Conservation (phyloP, 73 alveolate species). For the Paramecium bursaria region DNA sequence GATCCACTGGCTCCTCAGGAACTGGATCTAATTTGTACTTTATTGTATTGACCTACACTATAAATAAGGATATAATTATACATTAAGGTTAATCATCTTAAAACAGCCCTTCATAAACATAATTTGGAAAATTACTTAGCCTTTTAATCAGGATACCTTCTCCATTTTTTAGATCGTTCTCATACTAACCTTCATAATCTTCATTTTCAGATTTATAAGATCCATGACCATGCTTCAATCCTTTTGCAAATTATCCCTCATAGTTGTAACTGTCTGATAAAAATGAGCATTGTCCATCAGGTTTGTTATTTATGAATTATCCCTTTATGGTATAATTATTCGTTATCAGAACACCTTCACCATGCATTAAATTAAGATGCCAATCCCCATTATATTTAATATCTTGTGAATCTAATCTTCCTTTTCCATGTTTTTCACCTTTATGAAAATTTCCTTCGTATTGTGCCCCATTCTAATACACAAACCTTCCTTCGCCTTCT, state of each 20-base stretch:
- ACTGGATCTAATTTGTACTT: not conserved
- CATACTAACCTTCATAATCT: constrained; percentile 53
- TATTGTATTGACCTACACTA: constrained; percentile 23
- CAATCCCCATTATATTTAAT: constrained; percentile 32
- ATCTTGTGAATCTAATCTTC: constrained; percentile 19
- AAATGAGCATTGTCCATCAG: constrained; percentile 43
- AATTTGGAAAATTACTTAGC: not conserved
- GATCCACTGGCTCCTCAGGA: constrained; percentile 53
- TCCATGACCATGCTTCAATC: constrained; percentile 27
- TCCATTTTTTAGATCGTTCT: constrained; percentile 59
- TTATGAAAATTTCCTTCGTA: constrained; percentile 59
- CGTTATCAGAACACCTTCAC: not conserved
- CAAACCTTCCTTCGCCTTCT: constrained; percentile 54
- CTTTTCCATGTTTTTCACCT: constrained; percentile 64
- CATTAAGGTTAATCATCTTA: constrained; percentile 55
- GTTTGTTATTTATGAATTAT: constrained; percentile 9
- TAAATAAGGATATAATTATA: not conserved
- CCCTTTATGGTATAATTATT: constrained; percentile 12
- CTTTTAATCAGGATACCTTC: constrained; percentile 37
- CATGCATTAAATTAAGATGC: constrained; percentile 9
- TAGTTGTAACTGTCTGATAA: constrained; percentile 20
- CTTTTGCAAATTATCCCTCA: constrained; percentile 21
- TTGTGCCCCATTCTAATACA: constrained; percentile 54
- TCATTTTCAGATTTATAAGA: not conserved
- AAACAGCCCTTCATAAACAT: constrained; percentile 58